Base-by-base conservation (phyloP, 495 filamentous ascomycete species). In the Podospora pseudoanserina region DNA sequence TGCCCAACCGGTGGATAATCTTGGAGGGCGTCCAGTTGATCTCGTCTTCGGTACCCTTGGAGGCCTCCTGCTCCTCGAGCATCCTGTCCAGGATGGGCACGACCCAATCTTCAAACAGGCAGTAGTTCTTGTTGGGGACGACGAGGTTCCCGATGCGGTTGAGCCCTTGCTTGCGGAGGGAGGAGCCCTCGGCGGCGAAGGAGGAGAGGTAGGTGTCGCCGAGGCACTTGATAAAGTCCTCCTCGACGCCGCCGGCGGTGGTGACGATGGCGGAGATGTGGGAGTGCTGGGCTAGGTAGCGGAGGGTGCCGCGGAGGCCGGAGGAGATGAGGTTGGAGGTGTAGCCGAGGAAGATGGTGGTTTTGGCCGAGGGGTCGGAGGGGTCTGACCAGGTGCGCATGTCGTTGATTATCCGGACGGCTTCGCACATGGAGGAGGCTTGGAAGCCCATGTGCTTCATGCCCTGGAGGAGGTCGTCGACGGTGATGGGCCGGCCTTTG, bases 91-190 rank as follows among this genome's bases (percentile, higher is more conserved):
- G 81, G 69, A 98, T 93, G 1, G 96, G 95, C 27, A 97, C 83
- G 15, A 99, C 81, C 95, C 95, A 98, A 83, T 99, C 96, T 74
- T 99, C 94, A 71, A 99, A 98, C 5, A 89, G 86, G 79, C 93
- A 97, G 79, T 98, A 98, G 79, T 99, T 99, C 74, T 86, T 89
- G 75, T 98, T 99, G 2, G 95, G 96, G 2, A 99, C 95, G n/a
- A 97, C 82, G 1, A 99, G 83, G 71, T 98, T 98, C 63, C 96
- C 96, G 70, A 98, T 98, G 16, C 96, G 87, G 76, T 99, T 98
- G 64, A 97, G 84, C 1, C 96, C 95, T 73, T 92, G 89, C 20
- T 85, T 81, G 18, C 95, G 89, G 2, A 98, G 85, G 18, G 86
- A 85, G 23, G 90, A 88, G 3, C 95, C 96, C 0, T 84, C 77